phyloP scores from a whole-genome alignment of 345 rosid species.

The Syzygium aqueum region DNA sequence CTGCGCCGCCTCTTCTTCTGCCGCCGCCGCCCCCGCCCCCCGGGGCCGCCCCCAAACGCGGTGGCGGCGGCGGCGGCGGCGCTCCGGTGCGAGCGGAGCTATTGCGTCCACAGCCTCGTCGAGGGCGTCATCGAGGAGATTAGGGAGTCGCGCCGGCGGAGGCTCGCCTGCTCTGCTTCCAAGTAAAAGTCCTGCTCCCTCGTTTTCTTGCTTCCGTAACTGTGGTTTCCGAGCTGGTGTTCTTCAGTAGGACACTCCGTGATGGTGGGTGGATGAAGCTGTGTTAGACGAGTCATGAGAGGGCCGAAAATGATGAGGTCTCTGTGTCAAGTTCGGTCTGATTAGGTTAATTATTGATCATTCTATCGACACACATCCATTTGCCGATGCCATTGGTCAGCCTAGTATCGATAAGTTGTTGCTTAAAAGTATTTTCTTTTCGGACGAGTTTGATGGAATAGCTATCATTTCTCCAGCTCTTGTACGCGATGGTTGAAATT shows the following conservation, averaged over 20 bases:
- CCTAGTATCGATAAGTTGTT: background rate
- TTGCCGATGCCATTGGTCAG: background rate
- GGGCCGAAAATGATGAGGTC: background rate
- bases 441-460: background rate
- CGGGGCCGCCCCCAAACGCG: conserved; percentile 24
- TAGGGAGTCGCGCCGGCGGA: conserved; percentile 29
- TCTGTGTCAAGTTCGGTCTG: background rate
- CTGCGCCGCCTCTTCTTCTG: conserved; percentile 1
- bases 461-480: background rate
- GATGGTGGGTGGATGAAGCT: background rate
- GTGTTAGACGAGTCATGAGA: background rate
- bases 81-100: conserved; percentile 9
- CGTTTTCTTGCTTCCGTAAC: background rate
- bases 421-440: background rate
- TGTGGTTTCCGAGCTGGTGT: background rate
- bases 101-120: conserved; percentile 50
- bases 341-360: background rate
- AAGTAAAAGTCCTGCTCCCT: conserved; percentile 29
- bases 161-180: conserved; percentile 49
- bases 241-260: background rate
- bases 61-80: conserved; percentile 14
- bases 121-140: conserved; percentile 63
- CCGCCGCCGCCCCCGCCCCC: conserved; percentile 16
- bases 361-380: background rate
- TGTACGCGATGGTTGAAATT: background rate